These are phyloP conservation scores for Alternaria triticina DNA, from an alignment of 2,329 filamentous ascomycete genomes.

Conservation along the genomic window DNA sequence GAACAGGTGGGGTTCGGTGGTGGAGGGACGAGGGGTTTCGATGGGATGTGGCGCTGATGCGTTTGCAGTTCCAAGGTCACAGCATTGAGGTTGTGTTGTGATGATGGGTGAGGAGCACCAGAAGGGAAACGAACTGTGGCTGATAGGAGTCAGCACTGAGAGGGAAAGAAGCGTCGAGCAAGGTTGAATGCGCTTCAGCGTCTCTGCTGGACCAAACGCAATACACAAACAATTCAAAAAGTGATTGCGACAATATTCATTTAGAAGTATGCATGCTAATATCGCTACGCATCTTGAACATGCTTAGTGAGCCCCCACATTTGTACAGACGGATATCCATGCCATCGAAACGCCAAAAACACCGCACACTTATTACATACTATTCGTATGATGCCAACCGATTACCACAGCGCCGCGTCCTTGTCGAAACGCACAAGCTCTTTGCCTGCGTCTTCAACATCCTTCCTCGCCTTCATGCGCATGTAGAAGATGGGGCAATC, in stretches of 20 bases:
- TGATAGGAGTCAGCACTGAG: too few relatives aligned
- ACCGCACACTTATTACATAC: background rate
- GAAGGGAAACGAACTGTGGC: background rate
- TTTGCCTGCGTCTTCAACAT: slow-evolving; percentile 92
- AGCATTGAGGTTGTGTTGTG: background rate
- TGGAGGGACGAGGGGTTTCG: background rate
- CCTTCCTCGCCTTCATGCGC: slow-evolving; percentile 99
- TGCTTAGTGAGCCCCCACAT: background rate
- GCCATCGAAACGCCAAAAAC: slow-evolving; percentile 9
- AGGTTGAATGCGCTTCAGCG: background rate
- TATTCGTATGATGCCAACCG: background rate
- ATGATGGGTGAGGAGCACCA: background rate
- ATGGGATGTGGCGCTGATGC: background rate
- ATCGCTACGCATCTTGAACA: background rate
- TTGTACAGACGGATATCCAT: background rate
- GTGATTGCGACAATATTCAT: background rate
- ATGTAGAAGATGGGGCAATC: slow-evolving; percentile 99
- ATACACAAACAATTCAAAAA: background rate
- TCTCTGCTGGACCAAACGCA: background rate
- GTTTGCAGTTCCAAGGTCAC: fast-evolving
- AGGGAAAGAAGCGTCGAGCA: background rate
- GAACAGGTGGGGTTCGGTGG: background rate
- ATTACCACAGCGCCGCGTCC: slow-evolving; percentile 73
- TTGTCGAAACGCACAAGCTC: slow-evolving; percentile 89
- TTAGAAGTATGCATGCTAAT: background rate